These are phyloP conservation scores for Batkoa obscura DNA, from an alignment of 371 early-diverging fungal genomes.

Conservation along the genomic window DNA sequence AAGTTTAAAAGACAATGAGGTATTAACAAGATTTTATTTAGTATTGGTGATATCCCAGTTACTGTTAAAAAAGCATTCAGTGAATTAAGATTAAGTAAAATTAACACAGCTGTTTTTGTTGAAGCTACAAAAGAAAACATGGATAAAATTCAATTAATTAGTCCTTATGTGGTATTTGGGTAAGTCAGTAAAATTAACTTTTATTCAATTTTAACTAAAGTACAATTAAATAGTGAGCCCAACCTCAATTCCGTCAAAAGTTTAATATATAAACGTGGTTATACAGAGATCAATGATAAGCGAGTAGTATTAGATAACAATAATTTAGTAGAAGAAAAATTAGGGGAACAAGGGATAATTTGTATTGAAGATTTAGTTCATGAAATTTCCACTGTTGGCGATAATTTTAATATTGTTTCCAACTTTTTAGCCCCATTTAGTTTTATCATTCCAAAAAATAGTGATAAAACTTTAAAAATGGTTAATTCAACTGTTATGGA, in stretches of 20 bases:
- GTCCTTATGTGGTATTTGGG: slow-evolving; percentile 1
- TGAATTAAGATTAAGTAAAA: not conserved
- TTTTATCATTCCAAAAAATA: not conserved
- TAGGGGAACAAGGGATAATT: slow-evolving; percentile 1
- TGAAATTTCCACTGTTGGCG: not conserved
- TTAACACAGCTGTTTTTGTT: slow-evolving; percentile 1
- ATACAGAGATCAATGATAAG: not conserved
- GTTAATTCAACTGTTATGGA: too few relatives aligned
- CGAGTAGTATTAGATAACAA: not conserved
- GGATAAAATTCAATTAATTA: not conserved
- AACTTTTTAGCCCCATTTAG: not conserved
- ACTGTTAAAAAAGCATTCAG: not conserved
- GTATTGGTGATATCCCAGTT: not conserved
- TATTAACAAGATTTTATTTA: not conserved
- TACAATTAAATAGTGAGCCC: not conserved
- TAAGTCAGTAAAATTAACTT: not conserved
- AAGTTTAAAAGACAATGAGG: not conserved
- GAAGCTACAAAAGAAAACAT: slow-evolving; percentile 3
- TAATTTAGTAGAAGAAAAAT: slow-evolving; percentile 1
- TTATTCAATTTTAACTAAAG: too few relatives aligned
- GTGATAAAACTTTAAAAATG: too few relatives aligned
- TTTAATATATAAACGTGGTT: slow-evolving; percentile 1
- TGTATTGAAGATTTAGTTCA: slow-evolving; percentile 6
- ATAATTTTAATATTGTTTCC: not conserved
- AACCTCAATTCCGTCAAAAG: not conserved